phyloP scores from a whole-genome alignment of 2,329 filamentous ascomycete genomes.

The Colletotrichum tofieldiae region DNA sequence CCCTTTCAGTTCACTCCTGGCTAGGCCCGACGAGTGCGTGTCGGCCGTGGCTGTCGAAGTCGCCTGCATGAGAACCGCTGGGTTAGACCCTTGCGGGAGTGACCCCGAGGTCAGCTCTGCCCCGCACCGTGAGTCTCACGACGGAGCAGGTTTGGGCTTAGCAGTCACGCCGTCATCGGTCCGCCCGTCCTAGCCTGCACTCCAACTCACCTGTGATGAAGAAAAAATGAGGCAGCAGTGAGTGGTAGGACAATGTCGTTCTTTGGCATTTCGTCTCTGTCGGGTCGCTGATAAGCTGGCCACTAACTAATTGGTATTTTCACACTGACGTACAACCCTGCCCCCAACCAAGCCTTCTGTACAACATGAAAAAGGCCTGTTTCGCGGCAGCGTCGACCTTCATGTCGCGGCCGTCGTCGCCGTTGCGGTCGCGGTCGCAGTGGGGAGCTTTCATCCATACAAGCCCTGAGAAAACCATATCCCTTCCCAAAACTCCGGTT shows the following conservation, averaged over 20 bases:
- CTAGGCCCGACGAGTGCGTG: no score
- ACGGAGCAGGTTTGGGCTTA: background rate
- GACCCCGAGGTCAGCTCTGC: slow-evolving; percentile 7
- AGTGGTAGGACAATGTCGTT: slow-evolving; percentile 10
- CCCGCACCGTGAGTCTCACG: slow-evolving; percentile 12
- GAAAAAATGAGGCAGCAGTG: no score
- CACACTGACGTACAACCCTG: slow-evolving; percentile 38
- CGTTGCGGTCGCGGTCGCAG: slow-evolving; percentile 1
- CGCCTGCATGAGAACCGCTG: slow-evolving; percentile 4
- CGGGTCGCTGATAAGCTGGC: slow-evolving; percentile 30
- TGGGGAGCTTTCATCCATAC: slow-evolving; percentile 26
- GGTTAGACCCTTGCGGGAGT: slow-evolving; percentile 18
- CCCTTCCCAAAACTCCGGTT: slow-evolving; percentile 35
- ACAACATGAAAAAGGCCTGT: slow-evolving; percentile 6
- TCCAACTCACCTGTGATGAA: background rate
- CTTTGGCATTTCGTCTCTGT: slow-evolving; percentile 32
- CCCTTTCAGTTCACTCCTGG: background rate
- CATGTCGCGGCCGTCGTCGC: slow-evolving; percentile 3
- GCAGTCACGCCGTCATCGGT: background rate
- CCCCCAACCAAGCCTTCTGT: slow-evolving; percentile 7
- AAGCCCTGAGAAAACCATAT: slow-evolving; percentile 15
- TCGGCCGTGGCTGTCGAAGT: background rate
- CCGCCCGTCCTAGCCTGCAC: background rate
- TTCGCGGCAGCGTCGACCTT: slow-evolving; percentile 30
- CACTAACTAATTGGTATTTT: slow-evolving; percentile 38